Evolutionary conservation across 1,284 basidiomycete species (phyloP), one percentile per base, ranked within the genome.

Genomic region (Wolfiporia cocos): DNA sequence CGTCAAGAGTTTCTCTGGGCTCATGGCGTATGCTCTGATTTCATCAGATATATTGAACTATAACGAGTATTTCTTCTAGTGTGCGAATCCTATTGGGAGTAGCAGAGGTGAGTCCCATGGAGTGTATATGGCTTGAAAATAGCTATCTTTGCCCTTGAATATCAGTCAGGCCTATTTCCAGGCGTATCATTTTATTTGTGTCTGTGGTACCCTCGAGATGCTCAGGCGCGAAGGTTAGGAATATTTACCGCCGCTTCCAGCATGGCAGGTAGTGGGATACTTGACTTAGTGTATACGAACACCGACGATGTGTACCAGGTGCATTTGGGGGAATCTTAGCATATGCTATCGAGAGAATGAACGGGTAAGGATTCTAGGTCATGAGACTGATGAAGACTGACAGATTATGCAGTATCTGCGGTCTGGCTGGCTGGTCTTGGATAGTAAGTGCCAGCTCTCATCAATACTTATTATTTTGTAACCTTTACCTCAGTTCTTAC

Each of bases 391-490:
- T 14, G 31, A 24, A 12, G 18, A 32, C 12, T 28, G 20, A 22
- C 34, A n/a, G 15, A 17, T 17, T 34, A 12, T 26, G 6, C 18
- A 42, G 40, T 15, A 33, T 49, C 14, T 34, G 36, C 3, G 42
- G 47, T 3, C 43, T 49, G n/a, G 37, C 40, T 4, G 47, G 47
- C 6, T 49, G 47, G 47, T 44, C 43, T 5, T 49, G 47, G 47
- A 45, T 49, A 26, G 43, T 45, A 15, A 12, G 43, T 35, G 14
- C n/a, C n/a, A n/a, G n/a, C n/a, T n/a, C n/a, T n/a, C n/a, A n/a
- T n/a, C n/a, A n/a, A n/a, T n/a, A n/a, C n/a, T n/a, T n/a, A n/a
- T n/a, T n/a, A n/a, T n/a, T n/a, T n/a, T n/a, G n/a, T 7, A 11
- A 5, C 20, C 10, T 36, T 15, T 9, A 21, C 12, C 3, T 15